A percentile compares a stretch with the other conserved stretches of the same genome.
Evolutionary conservation across 2,329 filamentous ascomycete genomes (phyloP).

Genomic region (Polytolypa hystricis): DNA sequence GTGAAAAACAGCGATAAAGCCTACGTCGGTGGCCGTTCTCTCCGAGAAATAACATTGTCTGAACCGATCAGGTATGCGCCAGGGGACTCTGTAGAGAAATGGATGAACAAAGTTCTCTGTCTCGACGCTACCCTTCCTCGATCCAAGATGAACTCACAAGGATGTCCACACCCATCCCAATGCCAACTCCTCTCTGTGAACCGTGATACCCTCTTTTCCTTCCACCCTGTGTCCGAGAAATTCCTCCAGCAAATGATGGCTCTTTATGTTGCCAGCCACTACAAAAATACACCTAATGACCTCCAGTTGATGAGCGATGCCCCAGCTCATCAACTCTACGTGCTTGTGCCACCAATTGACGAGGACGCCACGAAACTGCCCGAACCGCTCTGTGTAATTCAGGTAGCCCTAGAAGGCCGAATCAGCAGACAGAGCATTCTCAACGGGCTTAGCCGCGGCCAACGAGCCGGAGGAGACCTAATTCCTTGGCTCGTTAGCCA

Average conservation of each 20-base stretch:
- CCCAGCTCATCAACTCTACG: constrained; percentile 90
- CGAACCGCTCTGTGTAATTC: constrained; percentile 88
- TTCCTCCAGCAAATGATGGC: constrained; percentile 98
- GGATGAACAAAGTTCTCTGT: constrained; percentile 89
- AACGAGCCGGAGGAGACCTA: constrained; percentile 79
- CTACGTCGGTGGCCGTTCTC: constrained; percentile 57
- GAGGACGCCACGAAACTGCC: constrained; percentile 69
- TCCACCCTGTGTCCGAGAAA: constrained; percentile 91
- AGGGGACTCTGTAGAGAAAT: constrained; percentile 86
- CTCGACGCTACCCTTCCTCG: constrained; percentile 83
- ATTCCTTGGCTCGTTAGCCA: constrained; percentile 97
- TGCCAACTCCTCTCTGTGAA: constrained; percentile 92
- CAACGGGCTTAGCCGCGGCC: constrained; percentile 77
- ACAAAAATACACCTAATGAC: constrained; percentile 97
- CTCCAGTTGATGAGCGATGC: constrained; percentile 98
- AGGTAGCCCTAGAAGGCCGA: constrained; percentile 85
- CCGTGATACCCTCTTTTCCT: constrained; percentile 94
- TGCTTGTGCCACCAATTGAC: constrained; percentile 75
- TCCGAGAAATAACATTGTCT: constrained; percentile 83
- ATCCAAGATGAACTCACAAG: constrained; percentile 58
- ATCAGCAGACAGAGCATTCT: constrained; percentile 90
- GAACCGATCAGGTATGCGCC: constrained; percentile 92
- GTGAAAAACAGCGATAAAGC: constrained; percentile 51
- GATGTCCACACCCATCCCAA: constrained; percentile 79
- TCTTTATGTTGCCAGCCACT: constrained; percentile 90